Base-by-base conservation (phyloP, 1,139 yeast species). In the Pichia inconspicua region DNA sequence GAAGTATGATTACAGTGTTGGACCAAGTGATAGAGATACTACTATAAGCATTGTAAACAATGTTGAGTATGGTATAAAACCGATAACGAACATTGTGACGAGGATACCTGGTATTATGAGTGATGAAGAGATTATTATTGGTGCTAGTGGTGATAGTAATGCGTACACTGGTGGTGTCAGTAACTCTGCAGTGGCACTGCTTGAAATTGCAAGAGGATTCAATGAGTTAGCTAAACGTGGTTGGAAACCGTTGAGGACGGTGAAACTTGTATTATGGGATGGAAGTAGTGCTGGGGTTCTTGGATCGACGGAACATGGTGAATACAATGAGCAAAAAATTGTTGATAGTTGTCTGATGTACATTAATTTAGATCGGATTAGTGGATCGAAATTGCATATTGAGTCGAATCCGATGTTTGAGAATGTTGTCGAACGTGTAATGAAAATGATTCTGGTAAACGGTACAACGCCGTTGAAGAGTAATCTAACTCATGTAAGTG, bases 191-290 rank as follows among this genome's bases (percentile, higher is more conserved):
- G 68, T 72, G 2, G 62, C 71, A 0, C 50, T 75, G 40, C 52
- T 77, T 32, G 78, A 75, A 52, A 55, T 76, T 17, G 71, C 76
- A 1, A 62, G 77, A 46, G 76, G 76, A 0, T 62, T 75, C 43
- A 58, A 58, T 27, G 62, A 65, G 12, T 56, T 75, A 32, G 52
- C 61, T 5, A 59, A 66, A 55, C 64, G 58, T 42, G 81, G 81
- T 0, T 78, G 80, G 80, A 75, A 68, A 55, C 82, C 82, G 5
- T 59, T 75, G 47, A 63, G 82, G 47, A 74, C 79, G 0, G 72
- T 78, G n/a, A 70, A 68, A 48, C 59, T 76, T 27, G 67, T 72
- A 0, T 70, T 74, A 31, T 77, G 79, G 78, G 82, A 77, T 59
- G 80, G 75, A 8, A 71, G 69, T 17, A 72, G 70, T 44, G 65